Evolutionary conservation across 352 stramenopile genomes (phyloP), one percentile per base, ranked within the genome.

Genomic region (Phytophthora pisi): DNA sequence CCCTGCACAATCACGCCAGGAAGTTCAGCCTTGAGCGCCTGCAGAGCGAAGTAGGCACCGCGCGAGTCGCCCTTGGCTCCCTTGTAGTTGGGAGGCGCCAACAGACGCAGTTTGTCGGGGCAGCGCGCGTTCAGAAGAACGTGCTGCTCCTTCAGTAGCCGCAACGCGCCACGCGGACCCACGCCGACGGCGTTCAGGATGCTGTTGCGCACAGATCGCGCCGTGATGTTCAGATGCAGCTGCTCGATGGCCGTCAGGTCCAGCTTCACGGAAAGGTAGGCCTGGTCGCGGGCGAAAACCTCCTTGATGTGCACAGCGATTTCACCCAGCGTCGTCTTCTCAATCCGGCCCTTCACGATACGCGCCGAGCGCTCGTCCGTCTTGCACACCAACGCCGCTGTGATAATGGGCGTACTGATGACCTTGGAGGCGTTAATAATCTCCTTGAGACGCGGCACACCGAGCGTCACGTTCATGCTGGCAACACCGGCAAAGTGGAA

Each of bases 381-480:
- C 72, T 98, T 96, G 78, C 96, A 95, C 47, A 98, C 92, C 3
- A 99, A 75, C 46, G 97, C 89, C 0, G 97, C 98, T 42, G 98
- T 99, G 77, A 99, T 99, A 74, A 99, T 99, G 31, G 98, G 98
- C 34, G 98, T 99, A 50, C 94, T 99, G 66, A 99, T 99, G 11
- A 91, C 84, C 75, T 99, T 99, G 11, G 93, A 97, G 1, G 93
- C 95, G 66, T 98, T 98, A 69, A 98, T 98, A 63, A 98, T 98
- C 66, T 98, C 95, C 78, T 98, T 98, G 24, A 99, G 82, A 50
- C 98, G 96, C n/a, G 98, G 98, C 42, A 99, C 98, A 84, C 98
- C 98, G 6, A 99, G 89, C 26, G 98, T 99, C 42, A 99, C 98
- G 82, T 99, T 99, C 98, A 99, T 99, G 59, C 93, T 98, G 24